Percentiles rank a stretch among this genome's conserved stretches.
Conservation (phyloP, 2,329 filamentous ascomycete genomes). For the Alternaria triticimaculans region DNA sequence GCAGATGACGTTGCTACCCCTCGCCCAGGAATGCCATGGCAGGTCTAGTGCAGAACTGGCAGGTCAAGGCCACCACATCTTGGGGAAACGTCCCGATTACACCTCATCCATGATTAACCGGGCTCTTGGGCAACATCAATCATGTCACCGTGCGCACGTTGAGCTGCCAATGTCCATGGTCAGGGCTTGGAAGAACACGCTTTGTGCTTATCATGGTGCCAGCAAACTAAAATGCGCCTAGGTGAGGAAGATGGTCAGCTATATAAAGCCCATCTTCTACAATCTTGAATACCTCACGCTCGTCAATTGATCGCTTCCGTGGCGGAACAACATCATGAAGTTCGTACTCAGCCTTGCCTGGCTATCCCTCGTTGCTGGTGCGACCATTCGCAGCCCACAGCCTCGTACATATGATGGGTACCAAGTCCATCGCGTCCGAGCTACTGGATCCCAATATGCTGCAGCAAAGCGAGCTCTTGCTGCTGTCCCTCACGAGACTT, state of each 20-base stretch:
- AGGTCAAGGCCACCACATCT: conserved; percentile 25
- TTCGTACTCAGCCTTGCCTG: conserved; percentile 19
- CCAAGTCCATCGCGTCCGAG: conserved; percentile 50
- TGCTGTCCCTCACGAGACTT: conserved; percentile 45
- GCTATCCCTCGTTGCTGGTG: conserved; percentile 23
- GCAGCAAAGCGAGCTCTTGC: conserved; percentile 46
- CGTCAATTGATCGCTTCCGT: neutral
- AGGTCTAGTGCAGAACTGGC: conserved; percentile 24
- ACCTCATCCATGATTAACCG: conserved; percentile 14
- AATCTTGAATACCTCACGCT: neutral
- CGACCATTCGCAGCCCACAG: conserved; percentile 32
- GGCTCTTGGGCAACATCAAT: conserved; percentile 1
- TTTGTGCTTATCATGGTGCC: conserved; percentile 3
- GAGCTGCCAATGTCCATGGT: conserved; percentile 5
- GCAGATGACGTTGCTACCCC: conserved; percentile 22
- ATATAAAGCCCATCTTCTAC: neutral
- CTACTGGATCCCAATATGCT: conserved; percentile 37
- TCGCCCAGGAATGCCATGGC: conserved; percentile 31
- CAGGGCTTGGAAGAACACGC: neutral
- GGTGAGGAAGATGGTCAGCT: neutral
- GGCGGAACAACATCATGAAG: conserved; percentile 18
- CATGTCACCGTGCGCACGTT: conserved; percentile 12
- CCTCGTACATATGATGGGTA: conserved; percentile 49
- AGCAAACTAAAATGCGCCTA: neutral
- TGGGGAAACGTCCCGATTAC: conserved; percentile 11